Conservation (phyloP, 2,329 filamentous ascomycete species). For the Laburnicola sp. region DNA sequence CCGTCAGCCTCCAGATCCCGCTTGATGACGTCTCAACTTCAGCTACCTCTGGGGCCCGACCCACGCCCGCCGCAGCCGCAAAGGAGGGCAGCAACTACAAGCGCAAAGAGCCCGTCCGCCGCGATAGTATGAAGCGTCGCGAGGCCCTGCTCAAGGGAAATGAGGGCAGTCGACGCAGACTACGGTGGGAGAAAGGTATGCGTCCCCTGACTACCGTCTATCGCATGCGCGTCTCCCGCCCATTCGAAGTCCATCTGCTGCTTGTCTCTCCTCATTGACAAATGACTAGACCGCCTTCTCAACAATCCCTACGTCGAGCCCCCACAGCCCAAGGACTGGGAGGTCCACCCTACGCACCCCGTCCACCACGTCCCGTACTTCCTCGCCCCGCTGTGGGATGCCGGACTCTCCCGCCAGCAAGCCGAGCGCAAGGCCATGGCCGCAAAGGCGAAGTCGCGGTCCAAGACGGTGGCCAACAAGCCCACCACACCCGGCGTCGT, state of each 20-base stretch:
- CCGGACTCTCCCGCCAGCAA: constrained; percentile 50
- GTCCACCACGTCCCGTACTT: constrained; percentile 83
- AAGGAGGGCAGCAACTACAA: constrained; percentile 53
- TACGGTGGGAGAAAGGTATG: constrained; percentile 92
- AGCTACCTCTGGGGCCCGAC: constrained; percentile 25
- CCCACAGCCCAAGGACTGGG: constrained; percentile 80
- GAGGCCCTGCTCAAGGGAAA: constrained; percentile 85
- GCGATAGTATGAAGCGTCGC: constrained; percentile 66
- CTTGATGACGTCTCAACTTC: constrained; percentile 62
- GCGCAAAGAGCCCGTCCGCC: constrained; percentile 59
- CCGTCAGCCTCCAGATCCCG: constrained; percentile 71
- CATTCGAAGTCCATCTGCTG: neutral
- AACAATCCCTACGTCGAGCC: constrained; percentile 85
- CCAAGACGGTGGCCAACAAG: constrained; percentile 44
- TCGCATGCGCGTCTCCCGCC: constrained; percentile 9
- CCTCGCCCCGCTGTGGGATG: constrained; percentile 83
- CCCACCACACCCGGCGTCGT: constrained; percentile 58
- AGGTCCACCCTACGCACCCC: constrained; percentile 77
- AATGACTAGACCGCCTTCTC: constrained; percentile 71
- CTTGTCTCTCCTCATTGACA: constrained; percentile 1
- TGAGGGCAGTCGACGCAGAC: constrained; percentile 81
- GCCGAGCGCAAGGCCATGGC: constrained; percentile 47
- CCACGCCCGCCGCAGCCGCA: constrained; percentile 37
- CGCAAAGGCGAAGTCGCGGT: constrained; percentile 38
- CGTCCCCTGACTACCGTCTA: constrained; percentile 11